Base-by-base conservation (phyloP, 2,329 filamentous ascomycete species). In the Xylaria hypoxylon region DNA sequence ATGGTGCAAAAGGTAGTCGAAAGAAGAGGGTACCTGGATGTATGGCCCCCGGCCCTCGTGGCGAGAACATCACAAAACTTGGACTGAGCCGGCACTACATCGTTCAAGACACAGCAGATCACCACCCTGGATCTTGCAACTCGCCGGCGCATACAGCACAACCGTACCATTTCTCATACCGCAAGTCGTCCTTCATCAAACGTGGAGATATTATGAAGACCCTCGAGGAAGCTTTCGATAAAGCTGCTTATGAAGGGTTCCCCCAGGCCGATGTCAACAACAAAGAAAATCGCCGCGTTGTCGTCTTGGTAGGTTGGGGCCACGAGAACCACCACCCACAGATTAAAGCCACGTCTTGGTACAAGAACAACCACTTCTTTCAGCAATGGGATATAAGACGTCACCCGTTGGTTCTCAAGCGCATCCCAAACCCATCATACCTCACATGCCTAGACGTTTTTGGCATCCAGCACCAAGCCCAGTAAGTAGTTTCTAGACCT, bases 131-230 rank as follows among this genome's bases (percentile, higher is more conserved):
- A 28, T 58, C 69, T 4, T 70, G 69, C 40, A 3, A 40, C 6
- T 10, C 7, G 15, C 10, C 50, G 1, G n/a, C 4, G 3, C 69
- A 70, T 33, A 50, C 17, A 1, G 69, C 67, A 5, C 67, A 70
- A 10, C 69, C 69, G 1, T 65, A 68, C 22, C 58, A 67, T 26
- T 70, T 70, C 59, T 51, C 61, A 5, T 70, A 62, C 56, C 55
- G 55, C 24, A 69, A 65, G 42, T 69, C 67, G 1, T 35, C 26
- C 2, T 26, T 47, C 13, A 58, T 70, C 15, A 1, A 22, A 1
- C 47, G 64, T 8, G 15, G 8, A 4, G 6, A 68, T 0, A 22
- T 70, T 5, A 1, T 3, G 3, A 31, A 28, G 2, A 61, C 17
- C 1, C 45, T 70, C 3, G 64, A 67, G 19, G 24, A 24, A 24